Evolutionary conservation across 2,329 filamentous ascomycete species (phyloP), one percentile per base, ranked within the genome.

Genomic region (Iodosphaeria phyllophila): DNA sequence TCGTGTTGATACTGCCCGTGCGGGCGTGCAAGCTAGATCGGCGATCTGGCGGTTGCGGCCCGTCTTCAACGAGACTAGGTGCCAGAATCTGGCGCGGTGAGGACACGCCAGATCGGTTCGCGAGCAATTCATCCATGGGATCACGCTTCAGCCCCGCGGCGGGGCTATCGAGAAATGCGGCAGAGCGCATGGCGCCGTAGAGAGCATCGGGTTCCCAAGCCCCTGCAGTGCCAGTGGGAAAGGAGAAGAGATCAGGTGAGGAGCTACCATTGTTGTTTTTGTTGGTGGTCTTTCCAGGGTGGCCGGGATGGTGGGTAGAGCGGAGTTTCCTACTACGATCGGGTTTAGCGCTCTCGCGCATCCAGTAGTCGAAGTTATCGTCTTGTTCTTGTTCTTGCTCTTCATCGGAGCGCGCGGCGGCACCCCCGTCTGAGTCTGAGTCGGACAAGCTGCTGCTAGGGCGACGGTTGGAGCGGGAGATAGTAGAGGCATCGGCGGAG

Each of bases 321-420:
- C 23, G 11, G n/a, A n/a, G n/a, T n/a, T n/a, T n/a, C n/a, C n/a
- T n/a, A n/a, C n/a, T n/a, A n/a, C n/a, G n/a, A n/a, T n/a, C n/a
- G n/a, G 57, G 52, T 23, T 58, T 58, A 16, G 53, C 42, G 26
- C 60, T 61, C 38, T 65, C 61, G 5, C 54, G 55, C 44, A 70
- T 54, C 64, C 64, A 71, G 13, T 64, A 62, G 27, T 70, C 65
- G 5, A 62, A 51, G 30, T 55, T 62, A 44, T 10, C 54, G 10
- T 56, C 51, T 12, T n/a, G n/a, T n/a, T n/a, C n/a, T n/a, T n/a
- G n/a, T n/a, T n/a, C n/a, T n/a, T n/a, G n/a, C n/a, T n/a, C n/a
- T n/a, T n/a, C n/a, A n/a, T 48, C 47, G 6, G 47, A 43, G 18
- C 52, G 52, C 4, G 46, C 46, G 18, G 49, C 46, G 2, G 45